These are phyloP conservation scores for Volvariella surrecta DNA, from an alignment of 1,284 basidiomycete species.

Conservation along the genomic window DNA sequence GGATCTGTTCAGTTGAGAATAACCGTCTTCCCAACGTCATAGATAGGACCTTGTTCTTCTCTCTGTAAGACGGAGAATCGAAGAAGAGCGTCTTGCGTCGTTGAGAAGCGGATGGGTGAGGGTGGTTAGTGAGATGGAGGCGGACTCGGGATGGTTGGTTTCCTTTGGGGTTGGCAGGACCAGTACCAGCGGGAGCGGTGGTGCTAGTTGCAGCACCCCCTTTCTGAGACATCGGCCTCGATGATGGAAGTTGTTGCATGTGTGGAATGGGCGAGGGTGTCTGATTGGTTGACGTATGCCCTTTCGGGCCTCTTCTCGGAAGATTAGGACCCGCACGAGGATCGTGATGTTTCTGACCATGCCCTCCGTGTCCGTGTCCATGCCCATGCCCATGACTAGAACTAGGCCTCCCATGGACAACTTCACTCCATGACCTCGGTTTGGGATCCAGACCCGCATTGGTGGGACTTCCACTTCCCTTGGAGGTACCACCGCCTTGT, in stretches of 20 bases:
- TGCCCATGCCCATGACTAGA: neutral
- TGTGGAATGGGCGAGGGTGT: no score
- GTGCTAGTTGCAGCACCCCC: no score
- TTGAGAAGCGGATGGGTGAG: no score
- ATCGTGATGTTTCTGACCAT: slow-evolving; percentile 14
- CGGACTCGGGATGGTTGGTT: no score
- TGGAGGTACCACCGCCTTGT: no score
- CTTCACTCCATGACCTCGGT: neutral
- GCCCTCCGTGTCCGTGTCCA: slow-evolving; percentile 10
- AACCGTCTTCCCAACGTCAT: neutral
- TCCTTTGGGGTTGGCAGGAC: no score
- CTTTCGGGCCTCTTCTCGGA: no score
- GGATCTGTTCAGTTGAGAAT: slow-evolving; percentile 27
- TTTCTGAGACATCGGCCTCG: no score
- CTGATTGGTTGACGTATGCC: no score
- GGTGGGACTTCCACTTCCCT: neutral
- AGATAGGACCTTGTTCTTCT: slow-evolving; percentile 11
- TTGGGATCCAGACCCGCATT: neutral
- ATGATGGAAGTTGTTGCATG: no score
- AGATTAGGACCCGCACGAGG: slow-evolving; percentile 6
- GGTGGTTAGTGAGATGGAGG: no score
- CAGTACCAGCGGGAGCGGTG: no score
- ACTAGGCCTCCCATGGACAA: neutral
- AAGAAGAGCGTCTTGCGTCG: slow-evolving; percentile 22
- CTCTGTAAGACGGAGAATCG: slow-evolving; percentile 15